These are phyloP conservation scores for Rhodotorula sp. DNA, from an alignment of 1,284 basidiomycete genomes.

Conservation along the genomic window DNA sequence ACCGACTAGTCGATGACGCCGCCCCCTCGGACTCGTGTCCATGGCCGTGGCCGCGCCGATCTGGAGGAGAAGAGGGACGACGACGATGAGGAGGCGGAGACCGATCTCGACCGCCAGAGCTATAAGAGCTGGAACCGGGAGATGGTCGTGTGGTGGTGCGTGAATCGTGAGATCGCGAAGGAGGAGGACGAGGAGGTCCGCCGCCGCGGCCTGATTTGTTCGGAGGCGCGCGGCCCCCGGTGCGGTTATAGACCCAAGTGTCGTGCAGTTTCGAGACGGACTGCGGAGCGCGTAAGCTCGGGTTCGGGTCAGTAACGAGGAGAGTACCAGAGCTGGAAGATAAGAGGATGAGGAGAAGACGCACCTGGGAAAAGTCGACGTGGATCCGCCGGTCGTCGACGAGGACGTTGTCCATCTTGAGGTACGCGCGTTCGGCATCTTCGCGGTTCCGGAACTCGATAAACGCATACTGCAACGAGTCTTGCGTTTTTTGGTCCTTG, in stretches of 20 bases:
- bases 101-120: background rate
- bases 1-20: conserved; percentile 13
- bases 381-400: conserved; percentile 98
- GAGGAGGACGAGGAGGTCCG: background rate
- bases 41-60: conserved; percentile 3
- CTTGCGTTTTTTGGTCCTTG: conserved; percentile 89
- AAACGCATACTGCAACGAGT: conserved; percentile 96
- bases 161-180: no score
- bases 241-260: conserved; percentile 50
- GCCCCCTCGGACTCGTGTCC: background rate
- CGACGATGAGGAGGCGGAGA: no score
- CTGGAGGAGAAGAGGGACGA: conserved; percentile 2
- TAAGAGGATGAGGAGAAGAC: conserved; percentile 53
- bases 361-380: conserved; percentile 76
- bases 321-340: no score
- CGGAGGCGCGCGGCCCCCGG: conserved; percentile 43
- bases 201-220: conserved; percentile 29
- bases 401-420: conserved; percentile 99
- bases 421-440: conserved; percentile 94
- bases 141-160: background rate
- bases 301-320: no score
- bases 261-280: conserved; percentile 67
- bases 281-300: no score
- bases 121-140: conserved; percentile 5
- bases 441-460: conserved; percentile 94